Evolutionary conservation across 305 asterid species (phyloP).

Genomic region (Fraxinus greggii): DNA sequence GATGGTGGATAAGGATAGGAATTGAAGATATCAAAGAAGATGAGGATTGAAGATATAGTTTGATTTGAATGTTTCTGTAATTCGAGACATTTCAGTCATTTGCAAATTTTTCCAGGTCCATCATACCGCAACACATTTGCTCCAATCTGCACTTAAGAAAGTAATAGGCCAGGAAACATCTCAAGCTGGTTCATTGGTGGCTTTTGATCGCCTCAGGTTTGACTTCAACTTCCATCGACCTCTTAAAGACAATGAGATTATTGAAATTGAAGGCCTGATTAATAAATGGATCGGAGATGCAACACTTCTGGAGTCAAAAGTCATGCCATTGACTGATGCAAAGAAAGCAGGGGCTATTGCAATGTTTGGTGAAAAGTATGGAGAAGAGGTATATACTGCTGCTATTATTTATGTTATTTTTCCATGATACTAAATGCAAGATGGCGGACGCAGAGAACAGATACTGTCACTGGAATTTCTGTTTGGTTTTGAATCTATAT

Average conservation of each 20-base stretch:
- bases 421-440: background rate
- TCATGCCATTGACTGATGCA: conserved; percentile 75
- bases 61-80: background rate
- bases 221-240: conserved; percentile 89
- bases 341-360: conserved; percentile 93
- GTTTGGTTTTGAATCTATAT: background rate
- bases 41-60: background rate
- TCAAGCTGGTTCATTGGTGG: conserved; percentile 97
- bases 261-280: conserved; percentile 68
- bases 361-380: conserved; percentile 98
- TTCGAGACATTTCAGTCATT: conserved; percentile 4
- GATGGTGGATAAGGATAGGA: background rate
- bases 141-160: conserved; percentile 88
- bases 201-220: conserved; percentile 87
- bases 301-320: conserved; percentile 66
- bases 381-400: conserved; percentile 56
- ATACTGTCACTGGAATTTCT: background rate
- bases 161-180: conserved; percentile 91
- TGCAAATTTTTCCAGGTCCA: conserved; percentile 57
- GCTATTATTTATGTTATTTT: conserved; percentile 1
- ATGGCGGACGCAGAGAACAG: background rate
- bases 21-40: background rate
- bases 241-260: conserved; percentile 63
- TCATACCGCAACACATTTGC: conserved; percentile 96
- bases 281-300: conserved; percentile 89